A percentile compares a stretch with the other conserved stretches of the same genome.
Conservation (phyloP, 495 filamentous ascomycete genomes). For the Hypoxylon subgilvum region DNA sequence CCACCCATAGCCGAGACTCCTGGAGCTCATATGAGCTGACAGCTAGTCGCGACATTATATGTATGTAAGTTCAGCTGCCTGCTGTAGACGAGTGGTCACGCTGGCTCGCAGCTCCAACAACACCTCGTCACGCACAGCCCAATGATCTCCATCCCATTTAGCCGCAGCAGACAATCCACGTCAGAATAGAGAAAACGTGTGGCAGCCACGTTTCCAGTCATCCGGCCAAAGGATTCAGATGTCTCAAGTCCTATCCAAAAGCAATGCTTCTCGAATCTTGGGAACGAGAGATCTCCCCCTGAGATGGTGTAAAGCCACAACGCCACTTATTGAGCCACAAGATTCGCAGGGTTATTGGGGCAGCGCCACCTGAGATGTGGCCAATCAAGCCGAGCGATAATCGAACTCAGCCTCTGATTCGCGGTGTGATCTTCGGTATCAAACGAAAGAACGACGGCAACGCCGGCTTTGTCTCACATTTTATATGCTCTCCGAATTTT, state of each 20-base stretch:
- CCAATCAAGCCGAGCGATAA: slow-evolving; percentile 13
- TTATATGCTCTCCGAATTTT: not conserved
- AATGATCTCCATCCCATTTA: no score
- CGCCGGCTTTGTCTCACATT: not conserved
- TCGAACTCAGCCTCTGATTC: slow-evolving; percentile 1
- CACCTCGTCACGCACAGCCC: no score
- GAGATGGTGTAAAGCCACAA: not conserved
- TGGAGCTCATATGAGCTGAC: no score
- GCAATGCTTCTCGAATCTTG: not conserved
- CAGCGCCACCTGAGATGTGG: not conserved
- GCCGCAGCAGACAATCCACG: no score
- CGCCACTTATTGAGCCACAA: not conserved
- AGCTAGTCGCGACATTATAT: no score
- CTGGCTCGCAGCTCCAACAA: no score
- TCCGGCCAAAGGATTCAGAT: not conserved
- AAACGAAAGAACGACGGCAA: not conserved
- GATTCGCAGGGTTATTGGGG: no score
- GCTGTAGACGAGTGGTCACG: no score
- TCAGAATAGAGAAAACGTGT: not conserved
- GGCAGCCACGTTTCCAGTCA: not conserved
- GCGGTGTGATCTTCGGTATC: not conserved
- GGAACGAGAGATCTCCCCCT: no score
- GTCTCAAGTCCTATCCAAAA: no score
- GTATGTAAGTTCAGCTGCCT: no score
- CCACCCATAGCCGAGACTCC: no score